phyloP scores from a whole-genome alignment of 1,284 basidiomycete species.

The Pseudozyma flocculosa region DNA sequence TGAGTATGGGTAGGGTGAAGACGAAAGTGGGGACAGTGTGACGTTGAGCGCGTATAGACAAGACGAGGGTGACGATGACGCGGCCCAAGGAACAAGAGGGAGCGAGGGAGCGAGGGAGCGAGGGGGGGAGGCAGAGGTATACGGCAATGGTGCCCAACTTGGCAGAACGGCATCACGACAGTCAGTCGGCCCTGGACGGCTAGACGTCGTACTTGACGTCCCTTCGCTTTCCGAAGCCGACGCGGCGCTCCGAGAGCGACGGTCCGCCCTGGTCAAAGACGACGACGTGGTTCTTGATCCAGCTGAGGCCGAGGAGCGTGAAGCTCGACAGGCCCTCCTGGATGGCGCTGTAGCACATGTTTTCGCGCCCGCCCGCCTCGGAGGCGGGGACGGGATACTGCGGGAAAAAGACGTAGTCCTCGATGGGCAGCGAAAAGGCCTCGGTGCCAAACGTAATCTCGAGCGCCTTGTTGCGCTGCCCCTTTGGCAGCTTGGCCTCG shows the following conservation, averaged over 20 bases:
- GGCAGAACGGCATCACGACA: too few relatives aligned
- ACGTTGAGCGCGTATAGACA: too few relatives aligned
- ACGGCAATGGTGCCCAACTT: too few relatives aligned
- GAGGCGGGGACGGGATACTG: conserved; percentile 27
- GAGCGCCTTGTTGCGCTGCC: conserved; percentile 21
- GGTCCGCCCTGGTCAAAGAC: conserved; percentile 36
- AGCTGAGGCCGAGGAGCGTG: conserved; percentile 39
- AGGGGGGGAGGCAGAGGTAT: too few relatives aligned
- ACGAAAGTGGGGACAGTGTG: too few relatives aligned
- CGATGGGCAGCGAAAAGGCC: conserved; percentile 35
- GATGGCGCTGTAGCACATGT: conserved; percentile 42
- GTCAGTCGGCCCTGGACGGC: too few relatives aligned
- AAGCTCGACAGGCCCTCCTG: conserved; percentile 32
- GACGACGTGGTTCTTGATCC: conserved; percentile 46
- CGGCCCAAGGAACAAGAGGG: too few relatives aligned
- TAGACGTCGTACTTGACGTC: conserved; percentile 25
- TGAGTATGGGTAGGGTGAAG: too few relatives aligned
- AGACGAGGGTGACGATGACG: too few relatives aligned
- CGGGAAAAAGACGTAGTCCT: conserved; percentile 45
- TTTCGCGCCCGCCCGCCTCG: conserved; percentile 18
- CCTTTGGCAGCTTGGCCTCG: conserved; percentile 19
- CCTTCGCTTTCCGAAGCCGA: conserved; percentile 26
- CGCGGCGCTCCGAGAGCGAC: conserved; percentile 20
- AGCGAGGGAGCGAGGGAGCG: too few relatives aligned
- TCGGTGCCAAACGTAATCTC: conserved; percentile 22